Base-by-base conservation (phyloP, 306 rosid genomes). In the Oxytropis ochrocephala region DNA sequence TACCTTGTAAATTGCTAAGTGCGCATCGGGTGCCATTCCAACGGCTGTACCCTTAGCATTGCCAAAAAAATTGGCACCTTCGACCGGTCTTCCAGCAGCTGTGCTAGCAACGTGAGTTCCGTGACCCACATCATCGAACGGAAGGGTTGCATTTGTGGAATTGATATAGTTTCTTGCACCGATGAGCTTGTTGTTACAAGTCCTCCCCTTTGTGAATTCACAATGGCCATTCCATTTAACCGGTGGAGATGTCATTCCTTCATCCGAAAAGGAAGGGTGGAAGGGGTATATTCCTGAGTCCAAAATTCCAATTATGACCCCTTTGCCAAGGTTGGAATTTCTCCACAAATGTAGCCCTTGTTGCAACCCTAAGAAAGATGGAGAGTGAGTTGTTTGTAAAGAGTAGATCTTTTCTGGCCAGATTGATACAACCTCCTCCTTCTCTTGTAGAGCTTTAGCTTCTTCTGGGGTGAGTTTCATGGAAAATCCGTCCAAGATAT, bases 91-190 rank as follows among this genome's bases (percentile, higher is more conserved):
- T 29, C 96, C 96, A 0, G 84, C 89, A 0, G 92, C 90, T 0
- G 86, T 87, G 79, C 85, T 83, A 0, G 95, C 63, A 0, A 95
- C 85, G 86, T 92, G 96, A 5, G 96, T 87, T 32, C 96, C 96
- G 8, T 89, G 97, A 0, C 95, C 95, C 5, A 55, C 41, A 0
- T 70, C 50, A 12, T 92, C 97, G 0, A 47, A 11, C 0, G 97
- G 95, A 16, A 60, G 78, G 8, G 54, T 6, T 12, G 7, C 7
- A 4, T 27, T 39, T 2, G 33, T 1, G 63, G 12, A 12, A 4
- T 48, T 49, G 11, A 63, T 9, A 0, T 89, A 81, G 32, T 33
- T 79, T 21, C 80, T 85, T 0, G 96, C 97, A 2, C 97, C 97
- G 2, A 91, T 81, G 13, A 89, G 62, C 75, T 91, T 91, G 61